Conservation (phyloP, 495 filamentous ascomycete genomes). For the Penicillium desertorum region DNA sequence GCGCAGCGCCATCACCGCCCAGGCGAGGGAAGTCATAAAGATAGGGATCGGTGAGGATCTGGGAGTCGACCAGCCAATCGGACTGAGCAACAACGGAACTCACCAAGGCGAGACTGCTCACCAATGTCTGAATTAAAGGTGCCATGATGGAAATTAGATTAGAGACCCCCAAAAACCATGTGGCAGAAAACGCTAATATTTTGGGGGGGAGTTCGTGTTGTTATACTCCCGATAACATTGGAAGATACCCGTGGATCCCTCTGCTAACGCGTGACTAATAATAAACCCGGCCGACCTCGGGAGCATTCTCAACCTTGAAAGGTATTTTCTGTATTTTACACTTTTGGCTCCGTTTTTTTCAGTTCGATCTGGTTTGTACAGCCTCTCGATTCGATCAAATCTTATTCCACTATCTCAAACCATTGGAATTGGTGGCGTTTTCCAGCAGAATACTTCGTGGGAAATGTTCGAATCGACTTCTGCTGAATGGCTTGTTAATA, state of each 20-base stretch:
- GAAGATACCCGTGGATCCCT: not conserved
- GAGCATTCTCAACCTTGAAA: not conserved
- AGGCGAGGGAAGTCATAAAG: constrained; percentile 45
- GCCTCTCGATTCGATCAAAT: not conserved
- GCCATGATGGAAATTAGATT: constrained; percentile 20
- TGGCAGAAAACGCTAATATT: constrained; percentile 14
- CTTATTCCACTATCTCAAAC: too few species aligned
- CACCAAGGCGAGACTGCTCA: constrained; percentile 26
- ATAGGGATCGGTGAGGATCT: constrained; percentile 37
- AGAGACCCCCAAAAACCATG: constrained; percentile 25
- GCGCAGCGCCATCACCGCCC: constrained; percentile 29
- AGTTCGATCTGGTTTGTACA: not conserved
- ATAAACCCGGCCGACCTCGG: not conserved
- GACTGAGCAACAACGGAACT: constrained; percentile 22
- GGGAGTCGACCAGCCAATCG: constrained; percentile 32
- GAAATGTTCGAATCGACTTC: not conserved
- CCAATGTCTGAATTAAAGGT: constrained; percentile 21
- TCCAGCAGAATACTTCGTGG: not conserved
- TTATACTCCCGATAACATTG: constrained; percentile 10
- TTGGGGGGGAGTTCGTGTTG: constrained; percentile 5
- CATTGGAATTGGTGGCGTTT: not conserved
- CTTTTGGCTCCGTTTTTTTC: not conserved
- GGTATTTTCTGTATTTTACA: not conserved
- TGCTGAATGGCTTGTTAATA: not conserved
- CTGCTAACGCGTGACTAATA: not conserved